phyloP scores from a whole-genome alignment of 2,329 filamentous ascomycete species.

The Epichloe amarillans region DNA sequence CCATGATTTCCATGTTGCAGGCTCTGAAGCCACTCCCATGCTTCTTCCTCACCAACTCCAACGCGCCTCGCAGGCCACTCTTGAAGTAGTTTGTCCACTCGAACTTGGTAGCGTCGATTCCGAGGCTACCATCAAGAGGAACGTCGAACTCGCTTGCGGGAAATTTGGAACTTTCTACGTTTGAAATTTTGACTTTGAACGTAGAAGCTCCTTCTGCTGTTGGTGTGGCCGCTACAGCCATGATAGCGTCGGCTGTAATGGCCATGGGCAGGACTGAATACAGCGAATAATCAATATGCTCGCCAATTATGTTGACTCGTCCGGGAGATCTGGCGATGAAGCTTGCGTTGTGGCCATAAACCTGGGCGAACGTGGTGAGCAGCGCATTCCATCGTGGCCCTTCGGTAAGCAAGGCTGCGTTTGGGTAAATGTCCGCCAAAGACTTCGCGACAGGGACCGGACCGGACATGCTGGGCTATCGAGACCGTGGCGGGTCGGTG shows the following conservation, averaged over 20 bases:
- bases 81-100: conserved; percentile 99
- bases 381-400: conserved; percentile 63
- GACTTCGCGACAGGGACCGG: conserved; percentile 62
- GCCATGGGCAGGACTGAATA: conserved; percentile 95
- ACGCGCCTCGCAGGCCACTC: conserved; percentile 70
- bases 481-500: not conserved
- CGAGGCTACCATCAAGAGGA: conserved; percentile 45
- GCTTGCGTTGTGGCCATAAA: conserved; percentile 56
- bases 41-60: conserved; percentile 62
- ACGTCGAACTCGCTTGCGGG: conserved; percentile 62
- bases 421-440: conserved; percentile 71
- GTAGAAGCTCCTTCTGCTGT: conserved; percentile 34
- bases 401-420: conserved; percentile 55
- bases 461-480: conserved; percentile 29
- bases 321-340: conserved; percentile 87
- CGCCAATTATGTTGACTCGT: conserved; percentile 94
- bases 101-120: conserved; percentile 72
- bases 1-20: conserved; percentile 67
- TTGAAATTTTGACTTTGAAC: conserved; percentile 64
- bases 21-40: conserved; percentile 48
- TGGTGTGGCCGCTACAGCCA: conserved; percentile 56
- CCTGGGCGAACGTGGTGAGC: conserved; percentile 53
- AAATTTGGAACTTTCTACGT: conserved; percentile 66
- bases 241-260: conserved; percentile 77
- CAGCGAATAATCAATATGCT: conserved; percentile 97